Conservation (phyloP, 345 rosid genomes). For the Bruguiera sexangula region DNA sequence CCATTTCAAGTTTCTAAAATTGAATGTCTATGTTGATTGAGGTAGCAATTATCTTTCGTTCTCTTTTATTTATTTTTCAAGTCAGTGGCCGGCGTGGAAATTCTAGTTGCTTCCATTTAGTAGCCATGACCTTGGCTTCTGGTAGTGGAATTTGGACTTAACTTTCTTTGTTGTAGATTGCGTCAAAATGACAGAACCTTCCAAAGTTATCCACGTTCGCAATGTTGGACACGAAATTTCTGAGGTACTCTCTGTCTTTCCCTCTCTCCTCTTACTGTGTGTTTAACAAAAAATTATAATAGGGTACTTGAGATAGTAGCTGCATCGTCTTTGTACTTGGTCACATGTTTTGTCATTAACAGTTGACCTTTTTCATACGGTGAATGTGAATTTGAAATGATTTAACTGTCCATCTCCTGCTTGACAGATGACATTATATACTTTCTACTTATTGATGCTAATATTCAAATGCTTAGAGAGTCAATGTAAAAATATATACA, state of each 20-base stretch:
- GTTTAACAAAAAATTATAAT: background rate
- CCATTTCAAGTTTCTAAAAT: background rate
- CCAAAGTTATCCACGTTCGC: conserved; percentile 96
- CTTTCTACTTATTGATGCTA: no score
- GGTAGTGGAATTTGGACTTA: background rate
- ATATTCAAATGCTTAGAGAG: no score
- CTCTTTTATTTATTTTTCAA: background rate
- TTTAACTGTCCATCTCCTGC: no score
- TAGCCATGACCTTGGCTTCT: background rate
- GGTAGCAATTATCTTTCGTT: no score
- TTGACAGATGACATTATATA: background rate
- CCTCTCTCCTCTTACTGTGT: background rate
- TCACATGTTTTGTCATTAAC: no score
- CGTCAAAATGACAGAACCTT: conserved; percentile 70
- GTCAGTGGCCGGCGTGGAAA: background rate
- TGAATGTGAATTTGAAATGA: no score
- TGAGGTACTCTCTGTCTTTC: conserved; percentile 49
- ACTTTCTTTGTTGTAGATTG: conserved; percentile 7
- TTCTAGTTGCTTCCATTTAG: background rate
- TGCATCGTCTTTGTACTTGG: no score
- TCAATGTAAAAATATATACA: no score
- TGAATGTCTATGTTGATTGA: background rate
- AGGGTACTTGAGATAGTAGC: background rate
- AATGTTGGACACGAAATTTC: conserved; percentile 97
- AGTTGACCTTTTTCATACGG: no score